Evolutionary conservation across 2,329 filamentous ascomycete genomes (phyloP), one percentile per base, ranked within the genome.

Genomic region (Claviceps africana): DNA sequence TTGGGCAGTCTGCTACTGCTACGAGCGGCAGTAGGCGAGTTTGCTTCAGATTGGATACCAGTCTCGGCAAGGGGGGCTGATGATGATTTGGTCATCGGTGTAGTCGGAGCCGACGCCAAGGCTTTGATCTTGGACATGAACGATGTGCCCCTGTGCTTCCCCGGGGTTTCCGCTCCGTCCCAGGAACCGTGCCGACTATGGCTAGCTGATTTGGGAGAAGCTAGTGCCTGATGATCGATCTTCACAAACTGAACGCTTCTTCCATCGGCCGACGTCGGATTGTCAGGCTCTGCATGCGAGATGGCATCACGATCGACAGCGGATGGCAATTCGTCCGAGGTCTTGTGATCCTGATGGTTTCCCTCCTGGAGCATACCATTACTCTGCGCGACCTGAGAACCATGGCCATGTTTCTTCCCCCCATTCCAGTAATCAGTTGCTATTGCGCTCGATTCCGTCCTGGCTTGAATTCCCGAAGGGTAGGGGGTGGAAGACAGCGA

Each of bases 111-210:
- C 11, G 74, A 77, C 22, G 86, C 80, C 52, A 94, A 71, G 3
- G 86, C 83, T 63, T 86, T 88, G 56, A 95, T 67, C 64, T 85
- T 89, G 19, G 83, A 83, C 67, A 95, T 88, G 57, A 94, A 76
- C 25, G 84, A 83, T 22, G 78, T 77, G 52, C 77, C 72, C 54
- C 76, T 74, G 22, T 78, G 77, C 65, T 82, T 83, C 53, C 70
- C 72, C 15, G 72, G 65, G 9, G 71, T 69, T 39, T 86, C 85
- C n/a, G 68, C 74, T 50, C 85, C 82, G 46, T 85, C 81, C 70
- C 78, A 78, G 4, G 85, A 88, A 35, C 79, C 76, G 44, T 83
- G 76, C 54, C 82, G 75, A 33, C 76, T 78, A 57, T 82, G 79
- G 21, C 72, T 64, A 15, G 44, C 45, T n/a, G 25, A n/a, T n/a